Evolutionary conservation across 2,329 filamentous ascomycete genomes (phyloP).

Genomic region (Pseudophaeomoniella oleicola): DNA sequence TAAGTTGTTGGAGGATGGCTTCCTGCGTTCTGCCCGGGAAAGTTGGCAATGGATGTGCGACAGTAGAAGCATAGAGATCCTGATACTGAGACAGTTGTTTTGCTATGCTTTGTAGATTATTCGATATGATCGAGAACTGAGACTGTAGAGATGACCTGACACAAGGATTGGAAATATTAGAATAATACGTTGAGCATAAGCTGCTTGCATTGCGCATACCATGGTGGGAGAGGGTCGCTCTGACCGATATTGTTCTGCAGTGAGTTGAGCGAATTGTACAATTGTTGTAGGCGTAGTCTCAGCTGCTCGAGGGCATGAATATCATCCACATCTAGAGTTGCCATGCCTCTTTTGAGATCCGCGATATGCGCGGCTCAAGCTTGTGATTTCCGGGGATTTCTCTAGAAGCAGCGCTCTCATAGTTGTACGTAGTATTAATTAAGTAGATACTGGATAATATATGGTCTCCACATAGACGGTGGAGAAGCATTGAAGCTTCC

Average conservation of each 20-base stretch:
- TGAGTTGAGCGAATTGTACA: slow-evolving; percentile 53
- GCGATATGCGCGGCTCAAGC: too few species aligned
- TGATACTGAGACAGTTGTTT: slow-evolving; percentile 50
- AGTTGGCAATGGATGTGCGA: slow-evolving; percentile 61
- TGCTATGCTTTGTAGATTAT: slow-evolving; percentile 53
- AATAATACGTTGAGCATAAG: slow-evolving; percentile 2
- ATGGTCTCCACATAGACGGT: too few species aligned
- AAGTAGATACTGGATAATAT: too few species aligned
- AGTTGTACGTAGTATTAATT: too few species aligned
- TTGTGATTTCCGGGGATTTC: too few species aligned
- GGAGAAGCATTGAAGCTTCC: too few species aligned
- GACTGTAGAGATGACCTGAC: slow-evolving; percentile 55
- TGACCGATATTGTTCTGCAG: slow-evolving; percentile 46
- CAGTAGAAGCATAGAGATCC: slow-evolving; percentile 53
- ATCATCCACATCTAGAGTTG: slow-evolving; percentile 24
- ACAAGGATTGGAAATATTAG: not conserved
- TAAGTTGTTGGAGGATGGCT: slow-evolving; percentile 48
- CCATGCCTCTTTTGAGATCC: slow-evolving; percentile 17
- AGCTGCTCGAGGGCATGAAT: slow-evolving; percentile 55
- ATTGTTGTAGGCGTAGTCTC: slow-evolving; percentile 51
- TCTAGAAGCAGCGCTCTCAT: too few species aligned
- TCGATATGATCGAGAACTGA: slow-evolving; percentile 56
- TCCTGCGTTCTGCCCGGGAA: slow-evolving; percentile 59
- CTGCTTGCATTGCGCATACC: slow-evolving; percentile 37
- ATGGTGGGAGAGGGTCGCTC: slow-evolving; percentile 51